Percentiles rank a stretch among this genome's conserved stretches.
Conservation (phyloP, 202 grass and related monocot genomes). For the Brachypodium distachyon region DNA sequence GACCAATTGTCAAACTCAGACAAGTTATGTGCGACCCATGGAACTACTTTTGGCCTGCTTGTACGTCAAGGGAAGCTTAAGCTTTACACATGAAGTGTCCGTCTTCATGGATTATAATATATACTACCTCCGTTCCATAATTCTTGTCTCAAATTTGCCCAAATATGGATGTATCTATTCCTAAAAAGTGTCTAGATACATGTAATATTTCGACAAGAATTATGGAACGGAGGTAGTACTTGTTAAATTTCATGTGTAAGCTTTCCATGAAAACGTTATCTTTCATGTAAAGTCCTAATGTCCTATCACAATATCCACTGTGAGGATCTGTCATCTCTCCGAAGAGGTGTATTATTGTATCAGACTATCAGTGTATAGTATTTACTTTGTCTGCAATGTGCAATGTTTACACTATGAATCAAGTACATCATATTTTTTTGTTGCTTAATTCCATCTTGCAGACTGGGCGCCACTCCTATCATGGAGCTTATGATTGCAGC, state of each 20-base stretch:
- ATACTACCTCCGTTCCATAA: too few species aligned
- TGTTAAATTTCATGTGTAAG: too few species aligned
- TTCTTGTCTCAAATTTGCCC: too few species aligned
- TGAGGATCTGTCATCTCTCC: slow-evolving; percentile 2
- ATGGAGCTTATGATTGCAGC: slow-evolving; percentile 99
- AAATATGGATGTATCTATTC: too few species aligned
- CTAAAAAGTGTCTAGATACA: too few species aligned
- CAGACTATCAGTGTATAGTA: background rate
- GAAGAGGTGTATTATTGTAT: slow-evolving; percentile 1
- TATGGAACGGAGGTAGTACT: too few species aligned
- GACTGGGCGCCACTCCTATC: slow-evolving; percentile 83
- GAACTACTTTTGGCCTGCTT: background rate
- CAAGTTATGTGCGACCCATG: background rate
- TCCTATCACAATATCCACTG: background rate
- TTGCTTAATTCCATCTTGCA: slow-evolving; percentile 33
- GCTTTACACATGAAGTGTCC: background rate
- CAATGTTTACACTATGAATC: background rate
- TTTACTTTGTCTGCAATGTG: slow-evolving; percentile 12
- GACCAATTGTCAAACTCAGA: background rate
- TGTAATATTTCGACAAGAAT: too few species aligned
- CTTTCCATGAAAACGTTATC: background rate
- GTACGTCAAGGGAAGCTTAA: background rate
- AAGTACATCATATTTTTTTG: background rate
- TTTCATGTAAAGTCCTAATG: background rate
- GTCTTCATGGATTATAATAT: background rate